phyloP scores from a whole-genome alignment of 805 yeast species.

The Zygotorulaspora florentina region DNA sequence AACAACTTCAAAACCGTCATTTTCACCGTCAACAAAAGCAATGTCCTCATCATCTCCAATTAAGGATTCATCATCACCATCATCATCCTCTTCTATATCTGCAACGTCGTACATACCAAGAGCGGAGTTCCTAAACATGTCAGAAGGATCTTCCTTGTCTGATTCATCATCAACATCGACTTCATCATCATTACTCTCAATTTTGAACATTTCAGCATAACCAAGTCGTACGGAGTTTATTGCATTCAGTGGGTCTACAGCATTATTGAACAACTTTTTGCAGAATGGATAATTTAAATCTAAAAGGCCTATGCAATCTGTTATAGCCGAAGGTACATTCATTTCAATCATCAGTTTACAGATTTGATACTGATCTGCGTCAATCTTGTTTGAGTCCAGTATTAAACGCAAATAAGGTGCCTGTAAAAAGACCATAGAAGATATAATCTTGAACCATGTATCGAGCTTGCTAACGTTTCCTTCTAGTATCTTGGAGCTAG shows the following conservation, averaged over 20 bases:
- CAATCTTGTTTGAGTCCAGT: slow-evolving; percentile 45
- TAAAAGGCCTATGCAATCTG: slow-evolving; percentile 56
- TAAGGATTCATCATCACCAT: slow-evolving; percentile 47
- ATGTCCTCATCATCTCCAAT: slow-evolving; percentile 44
- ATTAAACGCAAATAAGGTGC: slow-evolving; percentile 38
- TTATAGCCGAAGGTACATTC: slow-evolving; percentile 52
- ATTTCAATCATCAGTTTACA: slow-evolving; percentile 67
- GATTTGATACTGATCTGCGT: slow-evolving; percentile 58
- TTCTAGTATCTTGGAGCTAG: slow-evolving; percentile 24
- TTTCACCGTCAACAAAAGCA: slow-evolving; percentile 36
- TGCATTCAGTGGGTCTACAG: slow-evolving; percentile 55
- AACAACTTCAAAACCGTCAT: slow-evolving; percentile 35
- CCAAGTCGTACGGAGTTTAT: slow-evolving; percentile 54
- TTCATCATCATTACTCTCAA: slow-evolving; percentile 54
- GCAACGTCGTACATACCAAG: slow-evolving; percentile 90
- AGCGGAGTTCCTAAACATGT: slow-evolving; percentile 81
- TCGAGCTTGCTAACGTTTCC: slow-evolving; percentile 29
- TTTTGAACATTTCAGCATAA: slow-evolving; percentile 55
- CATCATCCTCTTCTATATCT: slow-evolving; percentile 60
- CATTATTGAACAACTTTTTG: slow-evolving; percentile 52
- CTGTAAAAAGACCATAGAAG: slow-evolving; percentile 29
- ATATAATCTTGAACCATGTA: slow-evolving; percentile 31
- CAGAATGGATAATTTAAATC: slow-evolving; percentile 74
- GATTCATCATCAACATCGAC: slow-evolving; percentile 55
- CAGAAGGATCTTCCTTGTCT: slow-evolving; percentile 71